phyloP scores from a whole-genome alignment of 306 rosid species.

The Pachyrhizus erosus region DNA sequence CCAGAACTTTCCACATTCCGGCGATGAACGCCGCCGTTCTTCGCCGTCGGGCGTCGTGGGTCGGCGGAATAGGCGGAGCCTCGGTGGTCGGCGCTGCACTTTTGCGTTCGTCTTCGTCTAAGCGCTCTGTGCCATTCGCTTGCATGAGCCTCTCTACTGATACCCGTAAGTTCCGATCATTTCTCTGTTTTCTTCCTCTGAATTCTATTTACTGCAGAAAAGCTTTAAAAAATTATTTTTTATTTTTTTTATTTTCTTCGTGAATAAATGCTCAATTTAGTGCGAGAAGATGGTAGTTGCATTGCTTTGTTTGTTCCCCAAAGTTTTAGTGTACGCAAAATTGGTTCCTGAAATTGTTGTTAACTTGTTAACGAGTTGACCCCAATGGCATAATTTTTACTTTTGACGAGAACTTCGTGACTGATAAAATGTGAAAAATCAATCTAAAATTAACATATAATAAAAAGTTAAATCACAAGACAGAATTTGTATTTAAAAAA shows the following conservation, averaged over 20 bases:
- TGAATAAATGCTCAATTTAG: background rate
- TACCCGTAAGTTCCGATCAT: slow-evolving; percentile 48
- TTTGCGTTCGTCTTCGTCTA: slow-evolving; percentile 61
- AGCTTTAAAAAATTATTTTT: background rate
- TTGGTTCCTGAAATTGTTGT: background rate
- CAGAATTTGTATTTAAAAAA: background rate
- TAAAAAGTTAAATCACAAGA: background rate
- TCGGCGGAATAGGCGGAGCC: slow-evolving; percentile 61
- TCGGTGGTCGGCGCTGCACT: slow-evolving; percentile 62
- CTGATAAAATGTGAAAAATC: background rate
- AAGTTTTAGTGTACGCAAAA: background rate
- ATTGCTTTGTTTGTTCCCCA: background rate
- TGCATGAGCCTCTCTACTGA: slow-evolving; percentile 70
- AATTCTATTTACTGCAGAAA: background rate
- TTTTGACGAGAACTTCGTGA: background rate
- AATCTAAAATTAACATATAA: background rate
- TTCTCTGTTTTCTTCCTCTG: background rate
- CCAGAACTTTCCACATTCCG: slow-evolving; percentile 63
- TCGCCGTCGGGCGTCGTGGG: slow-evolving; percentile 55
- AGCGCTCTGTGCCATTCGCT: slow-evolving; percentile 69
- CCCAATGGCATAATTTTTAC: background rate
- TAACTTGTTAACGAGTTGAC: background rate
- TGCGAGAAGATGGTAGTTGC: background rate
- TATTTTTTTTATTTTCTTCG: background rate
- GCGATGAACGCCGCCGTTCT: slow-evolving; percentile 52